Evolutionary conservation across 768 basidiomycete species (phyloP).

Genomic region (Hypsizygus marmoreus): DNA sequence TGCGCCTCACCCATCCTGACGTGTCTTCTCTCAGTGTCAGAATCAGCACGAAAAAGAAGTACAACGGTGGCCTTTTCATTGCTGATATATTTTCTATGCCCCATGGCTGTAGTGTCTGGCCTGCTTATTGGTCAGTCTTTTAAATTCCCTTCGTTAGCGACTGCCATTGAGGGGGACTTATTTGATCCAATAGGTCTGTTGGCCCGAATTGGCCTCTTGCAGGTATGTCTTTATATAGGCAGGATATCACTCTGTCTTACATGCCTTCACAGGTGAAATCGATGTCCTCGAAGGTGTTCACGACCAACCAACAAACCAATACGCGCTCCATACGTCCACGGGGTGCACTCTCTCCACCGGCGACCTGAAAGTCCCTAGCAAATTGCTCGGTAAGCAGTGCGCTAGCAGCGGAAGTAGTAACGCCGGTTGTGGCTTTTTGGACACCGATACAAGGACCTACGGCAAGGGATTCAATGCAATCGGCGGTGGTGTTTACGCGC

Average conservation of each 20-base stretch:
- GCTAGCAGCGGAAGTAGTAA: slow-evolving; percentile 40
- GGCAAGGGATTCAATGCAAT: slow-evolving; percentile 47
- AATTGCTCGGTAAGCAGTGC: slow-evolving; percentile 36
- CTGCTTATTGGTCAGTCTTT: slow-evolving; percentile 45
- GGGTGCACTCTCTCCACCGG: slow-evolving; percentile 39
- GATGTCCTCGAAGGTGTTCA: slow-evolving; percentile 80
- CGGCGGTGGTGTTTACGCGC: slow-evolving; percentile 55
- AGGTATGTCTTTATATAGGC: no score
- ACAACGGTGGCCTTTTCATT: slow-evolving; percentile 69
- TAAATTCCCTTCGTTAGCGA: no score
- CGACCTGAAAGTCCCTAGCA: slow-evolving; percentile 23
- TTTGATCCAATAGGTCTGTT: slow-evolving; percentile 39
- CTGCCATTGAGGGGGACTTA: no score
- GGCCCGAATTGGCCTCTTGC: slow-evolving; percentile 53
- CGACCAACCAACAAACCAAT: slow-evolving; percentile 55
- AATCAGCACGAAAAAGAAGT: slow-evolving; percentile 63
- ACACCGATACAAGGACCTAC: slow-evolving; percentile 38
- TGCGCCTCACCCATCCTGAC: slow-evolving; percentile 3
- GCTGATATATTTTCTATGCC: slow-evolving; percentile 76
- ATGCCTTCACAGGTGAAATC: no score
- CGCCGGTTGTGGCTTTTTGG: slow-evolving; percentile 52
- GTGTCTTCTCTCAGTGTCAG: slow-evolving; percentile 58
- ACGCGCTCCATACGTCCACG: slow-evolving; percentile 62
- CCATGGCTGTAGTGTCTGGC: slow-evolving; percentile 67
- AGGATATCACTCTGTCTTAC: no score